phyloP scores from a whole-genome alignment of 108 stramenopile species.

The Aurantiochytrium sp. region DNA sequence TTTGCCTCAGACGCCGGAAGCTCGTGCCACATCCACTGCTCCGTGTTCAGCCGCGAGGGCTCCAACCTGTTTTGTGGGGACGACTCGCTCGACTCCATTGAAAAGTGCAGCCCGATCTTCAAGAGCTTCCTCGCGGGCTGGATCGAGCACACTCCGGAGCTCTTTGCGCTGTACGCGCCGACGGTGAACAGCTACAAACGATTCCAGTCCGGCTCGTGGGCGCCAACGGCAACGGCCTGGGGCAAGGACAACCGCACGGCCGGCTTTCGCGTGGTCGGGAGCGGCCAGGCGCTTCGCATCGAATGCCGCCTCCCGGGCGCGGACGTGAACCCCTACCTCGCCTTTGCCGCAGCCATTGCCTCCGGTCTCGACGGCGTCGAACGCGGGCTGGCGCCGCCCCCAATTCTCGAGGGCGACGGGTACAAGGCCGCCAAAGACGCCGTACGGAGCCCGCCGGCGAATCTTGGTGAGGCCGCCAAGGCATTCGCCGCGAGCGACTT shows the following conservation, averaged over 20 bases:
- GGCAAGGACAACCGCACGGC: conserved; percentile 18
- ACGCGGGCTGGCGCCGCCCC: background rate
- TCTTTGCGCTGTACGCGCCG: conserved; percentile 10
- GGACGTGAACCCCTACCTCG: background rate
- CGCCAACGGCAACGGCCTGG: background rate
- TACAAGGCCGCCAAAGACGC: background rate
- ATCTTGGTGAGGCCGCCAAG: background rate
- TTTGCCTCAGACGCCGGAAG: background rate
- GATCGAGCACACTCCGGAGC: conserved; percentile 2
- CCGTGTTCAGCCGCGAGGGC: background rate
- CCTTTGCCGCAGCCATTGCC: conserved; percentile 26
- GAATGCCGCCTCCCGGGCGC: conserved; percentile 27
- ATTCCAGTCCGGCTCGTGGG: background rate
- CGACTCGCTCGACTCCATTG: background rate
- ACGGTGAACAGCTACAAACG: conserved; percentile 30
- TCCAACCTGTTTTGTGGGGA: background rate
- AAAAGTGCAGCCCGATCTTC: background rate
- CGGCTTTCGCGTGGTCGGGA: conserved; percentile 18
- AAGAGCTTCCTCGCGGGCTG: conserved; percentile 30
- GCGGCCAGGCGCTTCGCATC: background rate
- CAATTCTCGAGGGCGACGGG: conserved; percentile 3
- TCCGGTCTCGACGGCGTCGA: conserved; percentile 6
- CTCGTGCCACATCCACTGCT: conserved; percentile 33
- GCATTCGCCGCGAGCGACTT: background rate
- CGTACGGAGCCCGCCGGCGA: background rate